phyloP scores from a whole-genome alignment of 2,329 filamentous ascomycete species.

The Harringtonia aguacate region DNA sequence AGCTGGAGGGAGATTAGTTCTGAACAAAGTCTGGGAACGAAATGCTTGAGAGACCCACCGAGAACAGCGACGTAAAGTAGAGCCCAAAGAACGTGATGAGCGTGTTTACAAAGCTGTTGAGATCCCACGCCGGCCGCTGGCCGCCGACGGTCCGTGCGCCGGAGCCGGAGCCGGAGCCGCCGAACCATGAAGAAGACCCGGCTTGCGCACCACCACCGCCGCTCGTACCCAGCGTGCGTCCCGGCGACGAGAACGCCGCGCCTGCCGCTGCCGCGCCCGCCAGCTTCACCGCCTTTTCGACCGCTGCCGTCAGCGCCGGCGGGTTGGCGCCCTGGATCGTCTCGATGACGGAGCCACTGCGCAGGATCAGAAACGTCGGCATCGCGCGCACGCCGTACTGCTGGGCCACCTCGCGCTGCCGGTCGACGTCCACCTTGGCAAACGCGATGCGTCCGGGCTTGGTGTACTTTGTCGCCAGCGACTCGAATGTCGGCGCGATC shows the following conservation, averaged over 20 bases:
- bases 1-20: slow-evolving; percentile 33
- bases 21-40: not conserved
- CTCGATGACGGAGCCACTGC: slow-evolving; percentile 59
- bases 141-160: slow-evolving; percentile 1
- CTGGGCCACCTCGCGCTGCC: slow-evolving; percentile 65
- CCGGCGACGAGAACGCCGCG: slow-evolving; percentile 41
- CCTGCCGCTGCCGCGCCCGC: slow-evolving; percentile 29
- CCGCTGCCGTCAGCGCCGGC: slow-evolving; percentile 61
- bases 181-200: no score
- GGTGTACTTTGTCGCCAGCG: slow-evolving; percentile 67
- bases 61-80: slow-evolving; percentile 51
- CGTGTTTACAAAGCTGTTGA: slow-evolving; percentile 35
- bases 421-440: slow-evolving; percentile 83
- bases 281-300: slow-evolving; percentile 58
- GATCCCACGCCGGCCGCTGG: slow-evolving; percentile 18
- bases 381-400: slow-evolving; percentile 75
- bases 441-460: slow-evolving; percentile 79
- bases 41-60: slow-evolving; percentile 30
- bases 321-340: slow-evolving; percentile 77
- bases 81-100: slow-evolving; percentile 47
- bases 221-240: slow-evolving; percentile 44
- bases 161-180: slow-evolving; percentile 9
- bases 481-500: slow-evolving; percentile 82
- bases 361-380: slow-evolving; percentile 91
- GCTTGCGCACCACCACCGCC: no score